These are phyloP conservation scores for Rickenella mellea DNA, from an alignment of 768 basidiomycete species.

Conservation along the genomic window DNA sequence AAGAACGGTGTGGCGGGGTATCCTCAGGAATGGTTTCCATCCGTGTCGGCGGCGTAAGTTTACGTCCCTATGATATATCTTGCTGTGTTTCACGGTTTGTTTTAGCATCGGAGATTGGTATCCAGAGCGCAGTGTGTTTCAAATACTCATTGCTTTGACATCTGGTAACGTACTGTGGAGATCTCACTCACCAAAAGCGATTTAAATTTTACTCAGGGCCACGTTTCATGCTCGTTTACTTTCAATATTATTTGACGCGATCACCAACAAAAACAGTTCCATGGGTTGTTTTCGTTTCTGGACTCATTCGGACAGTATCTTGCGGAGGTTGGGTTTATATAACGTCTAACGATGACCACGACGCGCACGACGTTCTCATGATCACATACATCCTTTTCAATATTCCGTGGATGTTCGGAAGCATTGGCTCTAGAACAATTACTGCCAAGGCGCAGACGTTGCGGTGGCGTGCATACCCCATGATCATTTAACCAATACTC, in stretches of 20 bases:
- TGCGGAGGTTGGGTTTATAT: constrained; percentile 93
- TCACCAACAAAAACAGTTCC: constrained; percentile 33
- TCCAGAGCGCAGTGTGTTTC: constrained; percentile 77
- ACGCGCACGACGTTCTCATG: constrained; percentile 83
- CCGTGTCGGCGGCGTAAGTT: constrained; percentile 74
- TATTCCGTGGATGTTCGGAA: constrained; percentile 83
- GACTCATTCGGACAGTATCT: constrained; percentile 62
- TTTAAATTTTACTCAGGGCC: constrained; percentile 39
- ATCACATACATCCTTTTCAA: constrained; percentile 77
- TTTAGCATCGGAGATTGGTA: constrained; percentile 87
- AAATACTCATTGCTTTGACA: constrained; percentile 79
- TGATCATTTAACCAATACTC: neutral
- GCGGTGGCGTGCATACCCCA: constrained; percentile 35
- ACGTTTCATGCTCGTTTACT: constrained; percentile 54
- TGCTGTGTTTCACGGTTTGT: neutral
- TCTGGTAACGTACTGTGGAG: constrained; percentile 36
- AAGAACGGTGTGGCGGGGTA: constrained; percentile 78
- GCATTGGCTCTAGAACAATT: constrained; percentile 50
- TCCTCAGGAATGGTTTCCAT: constrained; percentile 87
- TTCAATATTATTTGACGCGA: constrained; percentile 54
- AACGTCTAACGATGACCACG: constrained; percentile 77
- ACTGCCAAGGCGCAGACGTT: constrained; percentile 26
- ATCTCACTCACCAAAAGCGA: neutral
- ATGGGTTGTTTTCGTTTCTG: constrained; percentile 45
- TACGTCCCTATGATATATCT: neutral